phyloP scores from a whole-genome alignment of 768 basidiomycete genomes.

The Auricularia cornea region DNA sequence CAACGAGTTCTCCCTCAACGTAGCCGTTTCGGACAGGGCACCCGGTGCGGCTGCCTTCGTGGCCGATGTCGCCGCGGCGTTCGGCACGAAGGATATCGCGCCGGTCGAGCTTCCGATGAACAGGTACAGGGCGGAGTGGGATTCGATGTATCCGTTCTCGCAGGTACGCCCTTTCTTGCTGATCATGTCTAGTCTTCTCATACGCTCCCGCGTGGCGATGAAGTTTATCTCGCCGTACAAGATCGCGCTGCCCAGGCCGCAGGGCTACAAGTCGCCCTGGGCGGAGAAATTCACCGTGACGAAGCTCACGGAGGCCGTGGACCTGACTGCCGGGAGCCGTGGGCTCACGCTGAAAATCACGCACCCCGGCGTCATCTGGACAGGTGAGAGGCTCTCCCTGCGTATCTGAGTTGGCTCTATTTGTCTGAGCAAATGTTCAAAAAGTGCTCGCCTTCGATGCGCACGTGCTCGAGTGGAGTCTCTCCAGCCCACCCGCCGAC shows the following conservation, averaged over 20 bases:
- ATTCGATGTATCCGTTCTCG: conserved; percentile 74
- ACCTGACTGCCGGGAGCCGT: conserved; percentile 53
- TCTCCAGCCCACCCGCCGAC: conserved; percentile 70
- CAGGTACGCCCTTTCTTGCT: conserved; percentile 34
- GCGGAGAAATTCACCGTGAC: conserved; percentile 42
- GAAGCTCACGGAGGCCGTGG: conserved; percentile 47
- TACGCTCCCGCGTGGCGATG: conserved; percentile 11
- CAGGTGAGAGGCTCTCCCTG: conserved; percentile 37
- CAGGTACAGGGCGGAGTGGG: conserved; percentile 83
- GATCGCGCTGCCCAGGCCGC: conserved; percentile 50
- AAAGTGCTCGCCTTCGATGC: conserved; percentile 85
- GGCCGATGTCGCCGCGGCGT: conserved; percentile 44
- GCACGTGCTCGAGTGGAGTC: conserved; percentile 76
- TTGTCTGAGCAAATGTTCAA: conserved; percentile 1
- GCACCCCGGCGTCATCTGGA: conserved; percentile 84
- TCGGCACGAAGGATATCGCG: conserved; percentile 38
- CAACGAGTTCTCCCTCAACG: conserved; percentile 62
- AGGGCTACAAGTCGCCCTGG: conserved; percentile 45
- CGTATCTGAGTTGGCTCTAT: neutral
- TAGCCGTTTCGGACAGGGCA: conserved; percentile 76
- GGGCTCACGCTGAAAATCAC: conserved; percentile 58
- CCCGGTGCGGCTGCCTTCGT: conserved; percentile 65
- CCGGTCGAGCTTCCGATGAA: conserved; percentile 52
- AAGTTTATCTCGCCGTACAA: conserved; percentile 83
- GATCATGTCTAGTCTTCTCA: neutral